Percentiles rank a stretch among this genome's conserved stretches.
These are phyloP conservation scores for Puya raimondii DNA, from an alignment of 176 grass and related monocot species.

Conservation along the genomic window DNA sequence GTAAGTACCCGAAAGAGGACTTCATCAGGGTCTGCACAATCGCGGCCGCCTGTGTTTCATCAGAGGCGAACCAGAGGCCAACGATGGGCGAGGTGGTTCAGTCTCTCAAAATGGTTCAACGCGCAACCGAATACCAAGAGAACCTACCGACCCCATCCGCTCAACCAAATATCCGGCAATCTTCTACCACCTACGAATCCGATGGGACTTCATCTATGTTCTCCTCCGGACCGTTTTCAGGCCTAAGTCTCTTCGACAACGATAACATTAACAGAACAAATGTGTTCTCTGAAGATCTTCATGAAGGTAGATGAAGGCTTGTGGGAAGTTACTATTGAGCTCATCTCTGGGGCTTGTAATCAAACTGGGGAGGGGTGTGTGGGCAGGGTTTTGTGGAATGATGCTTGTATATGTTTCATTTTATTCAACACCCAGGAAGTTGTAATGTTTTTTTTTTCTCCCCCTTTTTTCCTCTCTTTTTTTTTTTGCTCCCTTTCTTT, in stretches of 20 bases:
- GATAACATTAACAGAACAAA: slow-evolving; percentile 63
- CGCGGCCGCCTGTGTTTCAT: slow-evolving; percentile 88
- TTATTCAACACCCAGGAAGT: neutral
- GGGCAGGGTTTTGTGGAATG: neutral
- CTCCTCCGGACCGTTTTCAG: slow-evolving; percentile 93
- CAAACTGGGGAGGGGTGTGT: neutral
- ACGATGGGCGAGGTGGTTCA: slow-evolving; percentile 99
- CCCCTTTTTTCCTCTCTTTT: too few relatives aligned
- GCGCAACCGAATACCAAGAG: slow-evolving; percentile 60
- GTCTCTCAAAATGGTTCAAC: slow-evolving; percentile 98
- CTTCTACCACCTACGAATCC: slow-evolving; percentile 63
- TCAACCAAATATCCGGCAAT: slow-evolving; percentile 39
- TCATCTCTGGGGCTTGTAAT: neutral
- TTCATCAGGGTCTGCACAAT: slow-evolving; percentile 91
- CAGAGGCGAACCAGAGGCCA: slow-evolving; percentile 84
- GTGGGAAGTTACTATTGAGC: neutral
- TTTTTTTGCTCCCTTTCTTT: too few relatives aligned
- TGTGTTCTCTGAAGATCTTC: slow-evolving; percentile 88
- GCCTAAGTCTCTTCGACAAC: slow-evolving; percentile 79
- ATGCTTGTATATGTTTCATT: neutral
- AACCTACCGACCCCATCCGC: slow-evolving; percentile 41
- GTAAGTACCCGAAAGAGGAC: slow-evolving; percentile 81
- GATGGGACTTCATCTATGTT: slow-evolving; percentile 96
- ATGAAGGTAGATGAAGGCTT: slow-evolving; percentile 74
- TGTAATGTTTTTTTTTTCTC: neutral